phyloP scores from a whole-genome alignment of 2,329 filamentous ascomycete genomes.

The Cryphonectria nitschkei region DNA sequence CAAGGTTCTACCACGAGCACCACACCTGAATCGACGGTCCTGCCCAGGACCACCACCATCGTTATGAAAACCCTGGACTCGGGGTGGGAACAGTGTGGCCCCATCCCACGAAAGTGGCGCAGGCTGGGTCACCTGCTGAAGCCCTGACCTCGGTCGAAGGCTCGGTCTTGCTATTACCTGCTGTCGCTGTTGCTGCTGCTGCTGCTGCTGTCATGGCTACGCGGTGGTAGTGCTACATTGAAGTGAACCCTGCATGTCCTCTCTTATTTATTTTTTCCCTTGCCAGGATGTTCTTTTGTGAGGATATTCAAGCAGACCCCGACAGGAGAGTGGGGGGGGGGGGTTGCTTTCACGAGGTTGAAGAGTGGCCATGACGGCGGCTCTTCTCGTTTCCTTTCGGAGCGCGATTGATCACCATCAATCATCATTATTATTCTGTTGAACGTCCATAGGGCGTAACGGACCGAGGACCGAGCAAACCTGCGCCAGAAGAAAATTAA shows the following conservation, averaged over 20 bases:
- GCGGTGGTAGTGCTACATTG: neutral
- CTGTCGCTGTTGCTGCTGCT: neutral
- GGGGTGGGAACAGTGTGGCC: neutral
- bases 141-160: slow-evolving; percentile 1
- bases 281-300: slow-evolving; percentile 11
- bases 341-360: neutral
- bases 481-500: neutral
- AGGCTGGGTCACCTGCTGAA: slow-evolving; percentile 4
- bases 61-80: neutral
- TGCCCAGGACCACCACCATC: neutral
- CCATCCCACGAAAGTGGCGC: slow-evolving; percentile 7
- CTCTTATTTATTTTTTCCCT: too few species aligned
- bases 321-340: neutral
- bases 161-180: neutral
- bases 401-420: neutral
- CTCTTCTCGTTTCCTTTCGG: neutral
- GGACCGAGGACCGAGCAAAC: neutral
- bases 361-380: neutral
- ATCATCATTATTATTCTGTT: neutral
- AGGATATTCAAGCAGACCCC: slow-evolving; percentile 26
- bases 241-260: neutral
- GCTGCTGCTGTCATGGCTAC: neutral
- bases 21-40: neutral
- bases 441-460: neutral
- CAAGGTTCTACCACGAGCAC: neutral